Evolutionary conservation across 345 rosid genomes (phyloP), one percentile per base, ranked within the genome.

Genomic region (Raphanus sativus): DNA sequence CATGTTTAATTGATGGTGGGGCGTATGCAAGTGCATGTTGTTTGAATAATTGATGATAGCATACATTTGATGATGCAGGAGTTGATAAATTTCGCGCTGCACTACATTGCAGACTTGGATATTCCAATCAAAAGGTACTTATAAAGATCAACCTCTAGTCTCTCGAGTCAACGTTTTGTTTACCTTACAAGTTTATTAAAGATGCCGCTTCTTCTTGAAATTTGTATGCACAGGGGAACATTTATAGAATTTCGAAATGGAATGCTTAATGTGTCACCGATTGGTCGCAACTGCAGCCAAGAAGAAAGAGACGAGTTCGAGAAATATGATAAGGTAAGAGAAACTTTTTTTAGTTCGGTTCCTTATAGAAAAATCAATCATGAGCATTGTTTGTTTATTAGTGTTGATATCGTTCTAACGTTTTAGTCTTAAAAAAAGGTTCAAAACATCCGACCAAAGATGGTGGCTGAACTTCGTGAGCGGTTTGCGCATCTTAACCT

Each of bases 271-370:
- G 93, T 95, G 69, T 95, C 97, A 67, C 99, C 99, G 34, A 95
- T 95, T 79, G 98, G 99, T 40, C 89, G 94, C 65, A 95, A 95
- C 84, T 95, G 99, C 87, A 95, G 96, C 88, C 99, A 91, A 79
- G 98, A 95, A 86, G 99, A 95, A 88, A 91, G 99, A 80, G 99
- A 89, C 2, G 98, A 95, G 60, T 95, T 91, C 58, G 99, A 90
- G 80, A 91, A 82, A 84, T 95, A 89, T 79, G 99, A 95, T 86
- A 87, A 95, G 97, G 98, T 91, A 76, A 52, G 10, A 2, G 71
- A 74, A 75, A 67, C 55, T 15, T 26, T 42, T 70, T 28, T 40
- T 8, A 4, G 6, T 15, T 59, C 65, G 17, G 3, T 67, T 75
- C 64, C 65, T 65, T 63, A 50, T 29, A 65, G 16, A 13, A 38